A percentile compares a stretch with the other conserved stretches of the same genome.
phyloP scores from a whole-genome alignment of 1,284 basidiomycete species.

The Trametes polyzona region DNA sequence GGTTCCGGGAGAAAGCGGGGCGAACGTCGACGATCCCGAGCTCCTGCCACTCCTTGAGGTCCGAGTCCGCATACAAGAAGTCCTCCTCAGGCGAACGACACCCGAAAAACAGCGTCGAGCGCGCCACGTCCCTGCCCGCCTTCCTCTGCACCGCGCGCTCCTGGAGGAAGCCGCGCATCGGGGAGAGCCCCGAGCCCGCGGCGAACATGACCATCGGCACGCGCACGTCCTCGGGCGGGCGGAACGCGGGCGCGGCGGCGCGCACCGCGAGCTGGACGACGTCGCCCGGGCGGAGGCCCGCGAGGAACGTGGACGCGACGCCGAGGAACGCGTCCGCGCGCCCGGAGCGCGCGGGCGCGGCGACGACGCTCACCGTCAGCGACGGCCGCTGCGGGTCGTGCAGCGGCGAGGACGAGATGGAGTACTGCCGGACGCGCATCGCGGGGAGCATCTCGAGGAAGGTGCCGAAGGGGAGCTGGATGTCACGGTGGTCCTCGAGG shows the following conservation, averaged over 20 bases:
- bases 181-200: slow-evolving; percentile 54
- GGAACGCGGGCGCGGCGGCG: slow-evolving; percentile 47
- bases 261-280: slow-evolving; percentile 51
- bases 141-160: slow-evolving; percentile 53
- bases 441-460: slow-evolving; percentile 50
- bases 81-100: slow-evolving; percentile 49
- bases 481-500: slow-evolving; percentile 45
- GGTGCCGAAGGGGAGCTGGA: slow-evolving; percentile 44
- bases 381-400: slow-evolving; percentile 48
- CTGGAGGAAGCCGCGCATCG: slow-evolving; percentile 58
- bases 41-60: slow-evolving; percentile 48
- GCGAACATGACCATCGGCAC: slow-evolving; percentile 53
- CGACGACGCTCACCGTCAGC: slow-evolving; percentile 51
- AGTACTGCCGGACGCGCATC: slow-evolving; percentile 57
- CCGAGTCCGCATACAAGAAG: slow-evolving; percentile 47
- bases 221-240: slow-evolving; percentile 47
- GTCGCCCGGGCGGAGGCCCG: slow-evolving; percentile 45
- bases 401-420: slow-evolving; percentile 56
- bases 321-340: slow-evolving; percentile 45
- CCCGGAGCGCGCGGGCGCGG: slow-evolving; percentile 41
- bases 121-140: slow-evolving; percentile 48
- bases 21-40: slow-evolving; percentile 52
- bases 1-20: slow-evolving; percentile 49
- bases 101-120: slow-evolving; percentile 53
- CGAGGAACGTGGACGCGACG: slow-evolving; percentile 54